Conservation (phyloP, 2,329 filamentous ascomycete genomes). For the Penicillium psychrosexuale region DNA sequence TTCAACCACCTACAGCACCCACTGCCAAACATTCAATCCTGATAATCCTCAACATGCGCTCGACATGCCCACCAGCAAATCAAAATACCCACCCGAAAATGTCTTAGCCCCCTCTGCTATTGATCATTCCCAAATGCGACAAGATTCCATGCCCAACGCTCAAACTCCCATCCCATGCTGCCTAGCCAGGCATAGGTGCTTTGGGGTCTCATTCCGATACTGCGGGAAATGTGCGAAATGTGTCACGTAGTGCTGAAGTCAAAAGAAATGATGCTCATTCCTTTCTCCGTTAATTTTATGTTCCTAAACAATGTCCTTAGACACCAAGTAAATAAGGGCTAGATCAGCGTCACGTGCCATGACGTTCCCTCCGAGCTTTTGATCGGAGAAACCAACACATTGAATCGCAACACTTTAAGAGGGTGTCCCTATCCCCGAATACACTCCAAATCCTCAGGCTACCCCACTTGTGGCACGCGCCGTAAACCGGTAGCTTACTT, state of each 20-base stretch:
- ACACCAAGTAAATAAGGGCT: background rate
- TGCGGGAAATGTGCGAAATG: background rate
- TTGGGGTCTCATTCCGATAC: background rate
- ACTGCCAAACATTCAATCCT: background rate
- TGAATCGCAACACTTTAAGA: background rate
- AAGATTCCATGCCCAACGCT: background rate
- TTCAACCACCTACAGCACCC: background rate
- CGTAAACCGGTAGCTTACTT: background rate
- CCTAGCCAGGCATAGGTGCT: background rate
- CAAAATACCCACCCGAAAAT: background rate
- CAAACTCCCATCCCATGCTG: background rate
- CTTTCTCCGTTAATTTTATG: background rate
- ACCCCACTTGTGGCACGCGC: background rate
- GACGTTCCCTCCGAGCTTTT: conserved; percentile 21
- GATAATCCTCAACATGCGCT: background rate
- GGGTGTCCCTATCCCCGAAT: background rate
- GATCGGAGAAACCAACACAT: background rate
- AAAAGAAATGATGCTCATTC: background rate
- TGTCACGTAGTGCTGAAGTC: background rate
- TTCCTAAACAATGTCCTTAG: background rate
- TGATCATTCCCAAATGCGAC: conserved; percentile 2
- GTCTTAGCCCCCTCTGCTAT: background rate
- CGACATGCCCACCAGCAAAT: background rate
- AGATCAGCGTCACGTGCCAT: conserved; percentile 19
- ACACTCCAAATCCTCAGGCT: background rate